These are phyloP conservation scores for Coemansia sp. DNA, from an alignment of 192 early-diverging fungal genomes.

Conservation along the genomic window DNA sequence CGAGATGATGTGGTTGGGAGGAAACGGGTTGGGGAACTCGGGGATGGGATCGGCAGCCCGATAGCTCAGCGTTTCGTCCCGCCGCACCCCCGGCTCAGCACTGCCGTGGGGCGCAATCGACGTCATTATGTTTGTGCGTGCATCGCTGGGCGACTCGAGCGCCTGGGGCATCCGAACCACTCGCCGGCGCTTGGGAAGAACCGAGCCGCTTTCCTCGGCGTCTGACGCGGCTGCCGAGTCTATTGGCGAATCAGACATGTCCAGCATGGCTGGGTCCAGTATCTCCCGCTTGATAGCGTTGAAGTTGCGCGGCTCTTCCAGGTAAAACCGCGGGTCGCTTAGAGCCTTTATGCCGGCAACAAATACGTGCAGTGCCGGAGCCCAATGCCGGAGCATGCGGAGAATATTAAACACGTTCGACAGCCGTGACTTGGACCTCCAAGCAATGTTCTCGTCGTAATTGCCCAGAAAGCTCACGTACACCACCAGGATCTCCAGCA, in stretches of 20 bases:
- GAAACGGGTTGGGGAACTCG: conserved; percentile 48
- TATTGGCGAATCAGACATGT: conserved; percentile 26
- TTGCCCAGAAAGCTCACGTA: conserved; percentile 35
- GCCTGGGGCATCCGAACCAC: conserved; percentile 10
- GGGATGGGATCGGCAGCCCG: conserved; percentile 33
- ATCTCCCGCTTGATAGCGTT: conserved; percentile 12
- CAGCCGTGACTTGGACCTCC: conserved; percentile 35
- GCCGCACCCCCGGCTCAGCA: conserved; percentile 8
- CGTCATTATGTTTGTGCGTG: conserved; percentile 20
- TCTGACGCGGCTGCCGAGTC: conserved; percentile 14
- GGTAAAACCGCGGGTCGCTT: conserved; percentile 33
- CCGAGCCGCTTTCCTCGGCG: conserved; percentile 2
- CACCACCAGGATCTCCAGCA: conserved; percentile 26
- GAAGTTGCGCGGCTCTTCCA: conserved; percentile 29
- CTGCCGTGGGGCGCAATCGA: conserved; percentile 19
- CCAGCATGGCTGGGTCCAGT: conserved; percentile 23
- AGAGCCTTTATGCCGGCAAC: conserved; percentile 31
- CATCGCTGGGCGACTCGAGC: conserved; percentile 25
- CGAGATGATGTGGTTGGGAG: conserved; percentile 28
- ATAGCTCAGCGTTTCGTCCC: conserved; percentile 42
- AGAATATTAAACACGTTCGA: conserved; percentile 41
- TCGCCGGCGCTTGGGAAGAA: conserved; percentile 37
- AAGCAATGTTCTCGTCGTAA: conserved; percentile 24
- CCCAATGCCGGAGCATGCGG: conserved; percentile 40
- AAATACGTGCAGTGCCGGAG: conserved; percentile 36